Evolutionary conservation across 352 stramenopile species (phyloP).

Genomic region (Thraustochytrium striatum): DNA sequence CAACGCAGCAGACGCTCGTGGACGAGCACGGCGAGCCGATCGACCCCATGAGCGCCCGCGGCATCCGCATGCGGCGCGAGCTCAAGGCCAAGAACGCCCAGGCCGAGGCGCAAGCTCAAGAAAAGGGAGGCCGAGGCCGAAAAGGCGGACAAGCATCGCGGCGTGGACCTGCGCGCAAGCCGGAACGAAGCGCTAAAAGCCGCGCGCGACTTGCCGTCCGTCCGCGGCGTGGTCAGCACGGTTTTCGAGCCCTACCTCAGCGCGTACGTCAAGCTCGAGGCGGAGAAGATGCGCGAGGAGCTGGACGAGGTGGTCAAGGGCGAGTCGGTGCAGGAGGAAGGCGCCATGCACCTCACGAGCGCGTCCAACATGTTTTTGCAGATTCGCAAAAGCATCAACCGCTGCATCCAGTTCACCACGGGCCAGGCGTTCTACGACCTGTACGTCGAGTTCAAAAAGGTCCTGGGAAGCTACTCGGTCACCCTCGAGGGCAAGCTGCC

Average conservation of each 20-base stretch:
- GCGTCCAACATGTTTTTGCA: constrained; percentile 97
- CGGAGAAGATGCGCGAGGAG: constrained; percentile 91
- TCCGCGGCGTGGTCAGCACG: constrained; percentile 66
- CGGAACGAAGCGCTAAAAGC: constrained; percentile 34
- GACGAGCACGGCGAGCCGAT: constrained; percentile 59
- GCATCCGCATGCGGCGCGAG: constrained; percentile 54
- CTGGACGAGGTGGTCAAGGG: constrained; percentile 79
- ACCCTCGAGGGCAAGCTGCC: constrained; percentile 70
- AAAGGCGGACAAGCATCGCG: constrained; percentile 58
- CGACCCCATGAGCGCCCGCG: constrained; percentile 60
- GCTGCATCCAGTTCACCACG: constrained; percentile 91
- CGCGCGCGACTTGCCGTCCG: constrained; percentile 57
- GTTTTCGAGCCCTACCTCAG: constrained; percentile 97
- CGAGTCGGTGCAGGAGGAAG: constrained; percentile 87
- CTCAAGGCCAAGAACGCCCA: constrained; percentile 46
- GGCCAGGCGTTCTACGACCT: constrained; percentile 95
- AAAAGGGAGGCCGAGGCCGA: constrained; percentile 51
- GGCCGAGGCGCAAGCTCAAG: neutral
- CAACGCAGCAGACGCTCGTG: too few relatives aligned
- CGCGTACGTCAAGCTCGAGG: constrained; percentile 90
- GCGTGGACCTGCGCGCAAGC: too few relatives aligned
- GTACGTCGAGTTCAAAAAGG: constrained; percentile 85
- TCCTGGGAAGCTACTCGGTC: constrained; percentile 70
- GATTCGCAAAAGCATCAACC: constrained; percentile 95
- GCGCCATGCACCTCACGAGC: constrained; percentile 88